Base-by-base conservation (phyloP, 2,329 filamentous ascomycete genomes). In the Aspergillus fumigatiaffinis region DNA sequence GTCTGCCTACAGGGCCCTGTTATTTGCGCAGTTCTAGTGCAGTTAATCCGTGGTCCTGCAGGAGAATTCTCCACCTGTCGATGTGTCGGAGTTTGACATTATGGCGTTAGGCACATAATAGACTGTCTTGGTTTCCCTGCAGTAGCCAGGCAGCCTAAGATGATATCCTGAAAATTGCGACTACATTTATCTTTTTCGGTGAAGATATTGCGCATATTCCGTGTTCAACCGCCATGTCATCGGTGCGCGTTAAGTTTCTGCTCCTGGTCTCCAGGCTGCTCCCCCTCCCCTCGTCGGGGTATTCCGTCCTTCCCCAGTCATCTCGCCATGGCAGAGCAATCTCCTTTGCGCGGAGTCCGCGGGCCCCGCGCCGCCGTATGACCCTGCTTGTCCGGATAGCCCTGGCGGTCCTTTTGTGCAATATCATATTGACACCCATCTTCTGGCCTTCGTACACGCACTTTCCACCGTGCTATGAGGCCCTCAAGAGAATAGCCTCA, bases 371-470 rank as follows among this genome's bases (percentile, higher is more conserved):
- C n/a, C 42, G 42, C 21, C 21, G 42, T 14, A 4, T 46, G 7
- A 6, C 2, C n/a, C 20, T 44, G 10, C 42, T 46, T 23, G 6
- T 46, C 20, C 42, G 20, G 9, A 17, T 46, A 12, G 42, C 21
- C 3, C 8, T 46, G 4, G 42, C 4, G 2, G 14, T 46, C 2
- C 42, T 46, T 10, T 5, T 46, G n/a, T 21, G n/a, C 42, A 8
- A 46, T 4, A 32, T 63, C 20, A 58, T 81, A 23, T 65, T 80
- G 46, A 77, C 75, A 1, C 76, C 75, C 48, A 69, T 81, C 78
- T 85, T 85, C 64, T 76, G 79, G 50, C 83, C 84, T 7, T 84
- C 82, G 3, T 86, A 86, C 67, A 83, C 82, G 2, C 71, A 76
- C 56, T 77, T 75, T 17, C 84, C 84, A 5, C 61, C 75, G 8